Evolutionary conservation across 345 rosid species (phyloP), one percentile per base, ranked within the genome.

Genomic region (Salix exigua): DNA sequence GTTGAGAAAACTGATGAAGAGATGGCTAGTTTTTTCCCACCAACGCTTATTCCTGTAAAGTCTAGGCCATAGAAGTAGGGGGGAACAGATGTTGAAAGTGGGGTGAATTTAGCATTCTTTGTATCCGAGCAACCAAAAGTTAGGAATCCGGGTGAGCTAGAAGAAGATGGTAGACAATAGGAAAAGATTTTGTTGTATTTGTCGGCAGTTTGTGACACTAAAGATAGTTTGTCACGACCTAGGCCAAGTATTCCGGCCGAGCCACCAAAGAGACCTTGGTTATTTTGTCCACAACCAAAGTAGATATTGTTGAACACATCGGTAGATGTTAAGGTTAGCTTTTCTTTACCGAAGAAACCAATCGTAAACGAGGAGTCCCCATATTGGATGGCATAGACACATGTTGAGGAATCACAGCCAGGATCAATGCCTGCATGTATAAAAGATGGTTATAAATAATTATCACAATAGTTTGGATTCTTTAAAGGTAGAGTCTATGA

Each of bases 201-300:
- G 1, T 63, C 3, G 2, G 90, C 87, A 0, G 94, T 89, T 81
- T 95, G 99, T 6, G 90, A 86, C 38, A 94, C 90, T 2, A 91
- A 35, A 0, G 99, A 92, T 30, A 92, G 77, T 40, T 81, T 73
- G 68, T 90, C 86, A 1, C 97, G 92, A 73, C 97, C 99, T 2
- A 95, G 92, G 2, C 99, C 99, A 19, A 92, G 85, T 38, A 95
- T 75, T 6, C 96, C 99, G 6, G 97, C 94, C 0, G 87, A 75
- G n/a, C 93, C 88, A 0, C 86, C 81, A 61, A 90, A 95, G n/a
- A 91, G 88, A 14, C 99, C 97, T 7, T 58, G 83, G 74, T 95
- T 95, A 80, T 91, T 87, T 79, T 91, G 85, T 50, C 99, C 97
- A 72, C 99, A 95, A 1, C 99, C 99, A 64, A 95, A 91, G 30